These are phyloP conservation scores for Xylariaceae sp. DNA, from an alignment of 2,329 filamentous ascomycete species.

Conservation along the genomic window DNA sequence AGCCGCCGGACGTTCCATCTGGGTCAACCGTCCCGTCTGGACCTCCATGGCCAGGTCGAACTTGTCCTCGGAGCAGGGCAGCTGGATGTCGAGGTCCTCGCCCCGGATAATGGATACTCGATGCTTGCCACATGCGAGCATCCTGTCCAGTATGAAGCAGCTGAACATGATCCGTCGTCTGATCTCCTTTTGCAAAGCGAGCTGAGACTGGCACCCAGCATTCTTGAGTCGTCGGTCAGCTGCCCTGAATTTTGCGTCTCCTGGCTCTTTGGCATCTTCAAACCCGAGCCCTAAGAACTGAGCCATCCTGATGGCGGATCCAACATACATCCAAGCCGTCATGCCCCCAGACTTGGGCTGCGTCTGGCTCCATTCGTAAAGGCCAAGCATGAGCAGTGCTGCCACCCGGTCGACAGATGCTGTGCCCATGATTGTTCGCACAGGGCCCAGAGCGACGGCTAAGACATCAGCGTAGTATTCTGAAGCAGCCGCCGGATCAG, in stretches of 20 bases:
- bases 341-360: conserved; percentile 44
- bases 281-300: conserved; percentile 57
- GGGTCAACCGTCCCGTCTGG: conserved; percentile 42
- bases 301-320: conserved; percentile 58
- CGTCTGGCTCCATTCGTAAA: conserved; percentile 67
- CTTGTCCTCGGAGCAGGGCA: conserved; percentile 61
- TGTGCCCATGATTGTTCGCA: conserved; percentile 42
- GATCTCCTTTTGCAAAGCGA: conserved; percentile 57
- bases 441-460: conserved; percentile 43
- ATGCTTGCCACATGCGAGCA: conserved; percentile 60
- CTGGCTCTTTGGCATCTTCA: conserved; percentile 37
- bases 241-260: conserved; percentile 21
- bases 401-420: conserved; percentile 60
- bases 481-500: conserved; percentile 52
- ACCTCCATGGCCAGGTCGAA: conserved; percentile 59
- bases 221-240: conserved; percentile 18
- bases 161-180: conserved; percentile 68
- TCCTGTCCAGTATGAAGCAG: conserved; percentile 66
- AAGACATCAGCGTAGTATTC: conserved; percentile 61
- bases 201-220: conserved; percentile 21
- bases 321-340: conserved; percentile 62
- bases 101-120: conserved; percentile 54
- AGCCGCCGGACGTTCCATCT: conserved; percentile 23
- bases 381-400: conserved; percentile 62
- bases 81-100: conserved; percentile 56